phyloP scores from a whole-genome alignment of 2,329 filamentous ascomycete genomes.

The Ophiostoma sp. region DNA sequence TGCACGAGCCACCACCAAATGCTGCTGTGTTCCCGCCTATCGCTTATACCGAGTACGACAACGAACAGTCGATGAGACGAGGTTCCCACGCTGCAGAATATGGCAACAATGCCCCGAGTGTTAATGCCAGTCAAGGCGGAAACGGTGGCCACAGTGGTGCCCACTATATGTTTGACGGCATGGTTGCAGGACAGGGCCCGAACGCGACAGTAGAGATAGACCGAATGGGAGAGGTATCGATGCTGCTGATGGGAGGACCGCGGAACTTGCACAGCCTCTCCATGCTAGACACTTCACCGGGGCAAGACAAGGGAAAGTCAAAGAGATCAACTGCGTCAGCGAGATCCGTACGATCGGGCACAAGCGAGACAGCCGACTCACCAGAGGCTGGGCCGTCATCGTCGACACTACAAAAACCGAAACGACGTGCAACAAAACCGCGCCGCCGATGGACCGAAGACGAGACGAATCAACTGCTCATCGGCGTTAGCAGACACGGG shows the following conservation, averaged over 20 bases:
- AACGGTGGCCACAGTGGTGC: not conserved
- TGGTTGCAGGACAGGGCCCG: constrained; percentile 24
- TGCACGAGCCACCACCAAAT: constrained; percentile 57
- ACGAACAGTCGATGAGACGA: constrained; percentile 40
- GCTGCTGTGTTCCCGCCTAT: constrained; percentile 60
- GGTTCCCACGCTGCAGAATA: constrained; percentile 41
- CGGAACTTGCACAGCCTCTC: constrained; percentile 1
- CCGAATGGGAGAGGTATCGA: constrained; percentile 25
- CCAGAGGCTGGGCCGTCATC: constrained; percentile 23
- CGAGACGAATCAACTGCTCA: constrained; percentile 56
- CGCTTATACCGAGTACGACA: constrained; percentile 50
- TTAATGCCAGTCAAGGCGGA: not conserved
- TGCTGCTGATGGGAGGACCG: constrained; percentile 1
- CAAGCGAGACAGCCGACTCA: constrained; percentile 15
- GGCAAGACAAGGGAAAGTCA: constrained; percentile 14
- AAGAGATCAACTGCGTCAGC: constrained; percentile 28
- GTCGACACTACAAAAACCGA: constrained; percentile 36
- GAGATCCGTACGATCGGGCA: constrained; percentile 12
- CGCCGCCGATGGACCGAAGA: constrained; percentile 60
- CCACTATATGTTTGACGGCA: constrained; percentile 17
- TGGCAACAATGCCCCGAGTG: constrained; percentile 28
- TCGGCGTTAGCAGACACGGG: constrained; percentile 57
- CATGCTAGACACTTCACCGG: constrained; percentile 7
- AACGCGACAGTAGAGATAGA: constrained; percentile 27
- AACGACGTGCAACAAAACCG: constrained; percentile 52